Evolutionary conservation across 176 grass and related monocot species (phyloP).

Genomic region (Panicum miliaceum): DNA sequence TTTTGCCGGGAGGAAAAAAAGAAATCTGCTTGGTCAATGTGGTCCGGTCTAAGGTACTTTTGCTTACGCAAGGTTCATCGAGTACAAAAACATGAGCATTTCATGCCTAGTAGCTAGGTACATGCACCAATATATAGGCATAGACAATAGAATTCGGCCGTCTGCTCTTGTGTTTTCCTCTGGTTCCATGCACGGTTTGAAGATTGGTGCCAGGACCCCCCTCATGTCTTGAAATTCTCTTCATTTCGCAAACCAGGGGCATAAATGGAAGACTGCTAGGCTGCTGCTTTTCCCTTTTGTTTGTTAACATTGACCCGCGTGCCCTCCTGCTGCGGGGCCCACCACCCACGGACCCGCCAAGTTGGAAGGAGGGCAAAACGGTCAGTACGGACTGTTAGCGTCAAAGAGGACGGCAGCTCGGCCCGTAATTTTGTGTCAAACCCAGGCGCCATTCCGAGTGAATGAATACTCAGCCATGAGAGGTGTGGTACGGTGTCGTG

Average conservation of each 20-base stretch:
- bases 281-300: neutral
- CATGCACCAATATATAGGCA: too few species aligned
- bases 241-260: neutral
- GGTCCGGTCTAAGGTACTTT: neutral
- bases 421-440: neutral
- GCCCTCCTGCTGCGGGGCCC: neutral
- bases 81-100: neutral
- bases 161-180: neutral
- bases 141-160: neutral
- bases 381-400: neutral
- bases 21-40: neutral
- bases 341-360: neutral
- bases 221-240: neutral
- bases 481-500: neutral
- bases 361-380: conserved; percentile 22
- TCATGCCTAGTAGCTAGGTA: neutral
- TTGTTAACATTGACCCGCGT: neutral
- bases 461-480: neutral
- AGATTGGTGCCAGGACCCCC: too few species aligned
- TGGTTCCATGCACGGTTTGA: neutral
- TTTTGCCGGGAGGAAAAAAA: too few species aligned
- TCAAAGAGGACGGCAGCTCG: neutral
- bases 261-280: neutral
- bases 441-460: neutral
- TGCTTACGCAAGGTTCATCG: neutral